Base-by-base conservation (phyloP, 805 yeast genomes). In the Yamadazyma ubonensis region DNA sequence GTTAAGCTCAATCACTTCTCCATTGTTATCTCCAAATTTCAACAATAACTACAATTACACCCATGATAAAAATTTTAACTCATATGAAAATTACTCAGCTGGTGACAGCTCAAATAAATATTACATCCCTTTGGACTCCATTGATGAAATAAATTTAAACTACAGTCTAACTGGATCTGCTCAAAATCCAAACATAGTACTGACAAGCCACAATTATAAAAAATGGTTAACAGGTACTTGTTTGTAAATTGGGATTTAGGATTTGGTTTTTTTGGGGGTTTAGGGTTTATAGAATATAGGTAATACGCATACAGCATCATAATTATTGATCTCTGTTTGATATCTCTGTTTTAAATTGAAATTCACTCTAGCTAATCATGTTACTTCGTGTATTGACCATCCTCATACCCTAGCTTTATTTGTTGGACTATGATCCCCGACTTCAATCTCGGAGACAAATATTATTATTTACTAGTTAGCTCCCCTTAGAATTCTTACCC, bases 21-120 rank as follows among this genome's bases (percentile, higher is more conserved):
- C 73, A 3, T 54, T 68, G 42, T 61, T 69, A 36, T 61, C 70
- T 18, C 50, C 50, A 21, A 39, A 38, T 14, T 40, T 29, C 26
- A 35, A 31, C 34, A 15, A 33, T 14, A 25, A 6, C 22, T 22
- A 35, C 20, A 25, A 3, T 14, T 17, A 39, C 19, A 28, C 28
- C 18, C 29, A 29, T 15, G 33, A 36, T 14, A 10, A 23, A 12
- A 9, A 8, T 5, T 7, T 14, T 23, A 15, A 33, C 6, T 15
- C 19, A n/a, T 29, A 29, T 17, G 26, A 23, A 23, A 25, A 16
- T 15, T 20, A 21, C 12, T 11, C 33, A 2, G 42, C 31, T 28
- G 33, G 33, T 6, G 41, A 38, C 11, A 15, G 29, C 12, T 18
- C 33, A 3, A 38, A 33, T 8, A 37, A 37, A 10, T 39, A 39